A percentile compares a stretch with the other conserved stretches of the same genome.
These are phyloP conservation scores for Ricinus communis DNA, from an alignment of 345 rosid genomes.

Conservation along the genomic window DNA sequence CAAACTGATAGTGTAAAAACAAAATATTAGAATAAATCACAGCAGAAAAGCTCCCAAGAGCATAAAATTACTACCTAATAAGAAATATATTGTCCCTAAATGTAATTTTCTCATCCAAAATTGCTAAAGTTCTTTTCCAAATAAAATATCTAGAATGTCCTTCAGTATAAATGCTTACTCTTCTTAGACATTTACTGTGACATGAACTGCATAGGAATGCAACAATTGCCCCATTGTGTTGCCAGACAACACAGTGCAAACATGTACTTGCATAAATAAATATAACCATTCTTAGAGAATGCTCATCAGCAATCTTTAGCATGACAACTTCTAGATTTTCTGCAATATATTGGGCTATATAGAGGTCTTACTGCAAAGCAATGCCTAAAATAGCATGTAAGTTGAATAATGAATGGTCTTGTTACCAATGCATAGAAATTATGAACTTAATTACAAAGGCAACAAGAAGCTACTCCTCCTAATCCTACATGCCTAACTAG, in stretches of 20 bases:
- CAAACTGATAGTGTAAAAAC: conserved; percentile 39
- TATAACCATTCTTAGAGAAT: background rate
- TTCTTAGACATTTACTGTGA: background rate
- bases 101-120: background rate
- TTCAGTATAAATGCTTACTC: background rate
- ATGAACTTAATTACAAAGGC: background rate
- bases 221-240: background rate
- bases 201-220: background rate
- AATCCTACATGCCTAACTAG: background rate
- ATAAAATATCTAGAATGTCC: background rate
- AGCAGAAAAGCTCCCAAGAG: conserved; percentile 6
- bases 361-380: background rate
- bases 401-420: no score
- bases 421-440: background rate
- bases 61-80: background rate
- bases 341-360: background rate
- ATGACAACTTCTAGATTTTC: background rate
- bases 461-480: background rate
- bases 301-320: background rate
- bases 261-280: background rate
- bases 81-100: background rate
- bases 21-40: background rate
- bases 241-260: background rate
- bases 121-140: background rate
- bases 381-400: background rate